Base-by-base conservation (phyloP, 352 stramenopile species). In the Plasmopara viticola region DNA sequence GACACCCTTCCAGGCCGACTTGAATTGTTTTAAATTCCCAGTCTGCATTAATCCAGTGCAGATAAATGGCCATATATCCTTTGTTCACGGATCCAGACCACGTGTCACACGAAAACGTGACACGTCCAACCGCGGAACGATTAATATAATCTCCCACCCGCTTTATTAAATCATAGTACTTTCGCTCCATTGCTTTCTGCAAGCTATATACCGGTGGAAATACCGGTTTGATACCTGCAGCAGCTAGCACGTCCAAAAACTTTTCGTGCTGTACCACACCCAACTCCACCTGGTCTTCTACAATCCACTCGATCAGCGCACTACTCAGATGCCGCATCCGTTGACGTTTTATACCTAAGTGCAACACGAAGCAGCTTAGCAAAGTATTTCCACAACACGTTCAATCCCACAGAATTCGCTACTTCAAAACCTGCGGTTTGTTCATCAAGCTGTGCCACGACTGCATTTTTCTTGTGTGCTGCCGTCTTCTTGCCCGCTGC, bases 1-100 rank as follows among this genome's bases (percentile, higher is more conserved):
- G 74, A 49, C 73, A 90, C 13, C 74, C 70, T 68, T 90, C 78
- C 8, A 90, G 66, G 0, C 76, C 78, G 41, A 90, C 66, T 56
- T 90, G 78, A 45, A 90, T 83, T 17, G 74, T 78, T 66, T 90
- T 90, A 71, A 78, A 85, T 56, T 90, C 78, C 78, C 78, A 90
- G n/a, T 90, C 78, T 6, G 78, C 76, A 60, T 90, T 90, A 66
- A 90, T 84, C 78, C 78, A 90, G 56, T 90, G 74, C 58, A 90
- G 50, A 56, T 90, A 64, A 58, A 90, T 78, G 12, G 70, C 74
- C 60, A 90, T 76, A 48, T 79, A 87, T 3, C 77, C 78, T 66
- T 90, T 90, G 60, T 74, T 72, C 33, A 86, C 77, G 31, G 65
- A 67, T 13, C 66, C 66, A 1, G 78, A 90, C 78, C 78, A 90